Evolutionary conservation across 2,329 filamentous ascomycete species (phyloP).

Genomic region (Claviceps arundinis): DNA sequence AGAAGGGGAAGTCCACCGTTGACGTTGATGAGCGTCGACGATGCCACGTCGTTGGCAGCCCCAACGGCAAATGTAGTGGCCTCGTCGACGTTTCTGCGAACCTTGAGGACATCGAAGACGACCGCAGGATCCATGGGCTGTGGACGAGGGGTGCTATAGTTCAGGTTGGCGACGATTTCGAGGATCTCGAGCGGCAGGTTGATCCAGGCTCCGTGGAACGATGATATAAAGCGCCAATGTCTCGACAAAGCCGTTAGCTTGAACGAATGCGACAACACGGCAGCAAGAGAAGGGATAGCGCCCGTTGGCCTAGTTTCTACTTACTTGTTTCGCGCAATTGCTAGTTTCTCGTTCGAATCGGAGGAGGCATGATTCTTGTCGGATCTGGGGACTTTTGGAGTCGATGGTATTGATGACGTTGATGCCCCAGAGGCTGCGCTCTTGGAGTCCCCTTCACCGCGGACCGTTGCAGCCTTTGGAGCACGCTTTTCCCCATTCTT

Average conservation of each 20-base stretch:
- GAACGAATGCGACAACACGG: not conserved
- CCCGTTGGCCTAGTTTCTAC: not conserved
- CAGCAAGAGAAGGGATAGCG: not conserved
- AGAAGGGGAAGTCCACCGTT: conserved; percentile 22
- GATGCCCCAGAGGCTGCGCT: not conserved
- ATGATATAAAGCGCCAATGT: conserved; percentile 76
- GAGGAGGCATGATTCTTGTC: not conserved
- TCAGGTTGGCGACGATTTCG: conserved; percentile 64
- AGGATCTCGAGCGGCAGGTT: conserved; percentile 68
- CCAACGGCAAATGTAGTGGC: conserved; percentile 66
- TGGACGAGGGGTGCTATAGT: conserved; percentile 64
- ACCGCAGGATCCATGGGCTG: conserved; percentile 66
- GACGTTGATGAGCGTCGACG: conserved; percentile 46
- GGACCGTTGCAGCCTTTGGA: not conserved
- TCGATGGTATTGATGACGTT: not conserved
- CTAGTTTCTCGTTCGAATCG: not conserved
- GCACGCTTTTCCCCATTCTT: not conserved
- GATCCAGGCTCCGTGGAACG: conserved; percentile 73
- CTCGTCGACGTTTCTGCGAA: conserved; percentile 66
- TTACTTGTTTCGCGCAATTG: not conserved
- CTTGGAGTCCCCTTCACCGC: not conserved
- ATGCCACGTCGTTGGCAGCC: conserved; percentile 59
- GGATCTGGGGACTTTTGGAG: not conserved
- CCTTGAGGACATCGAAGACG: conserved; percentile 75
- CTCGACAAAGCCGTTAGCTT: conserved; percentile 25